Base-by-base conservation (phyloP, 1,284 basidiomycete species). In the Butyriboletus appendiculatus region DNA sequence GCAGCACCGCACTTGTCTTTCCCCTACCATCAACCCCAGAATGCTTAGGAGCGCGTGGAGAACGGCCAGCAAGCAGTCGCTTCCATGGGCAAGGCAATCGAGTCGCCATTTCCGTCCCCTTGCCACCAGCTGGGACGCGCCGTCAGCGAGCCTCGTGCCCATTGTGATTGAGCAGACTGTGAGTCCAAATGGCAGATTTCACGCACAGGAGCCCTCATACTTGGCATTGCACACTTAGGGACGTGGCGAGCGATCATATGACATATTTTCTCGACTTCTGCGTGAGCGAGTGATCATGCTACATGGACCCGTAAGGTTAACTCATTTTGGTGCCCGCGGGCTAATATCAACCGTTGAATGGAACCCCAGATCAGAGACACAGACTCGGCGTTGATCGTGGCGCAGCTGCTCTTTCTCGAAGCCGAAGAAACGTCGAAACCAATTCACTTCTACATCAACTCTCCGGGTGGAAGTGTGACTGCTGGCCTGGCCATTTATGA, bases 401-500 rank as follows among this genome's bases (percentile, higher is more conserved):
- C 94, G 0, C 94, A 96, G 67, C 76, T 97, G 3, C 84, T 97
- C 38, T 97, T 96, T 71, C 81, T 97, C 48, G 95, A 97, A 75
- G 94, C 95, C 1, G 94, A 96, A 72, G 92, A 96, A 61, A 85
- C 92, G 0, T 85, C 86, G 15, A 92, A 93, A 66, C 95, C 94
- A 3, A 96, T 97, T 54, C 92, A 95, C 65, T 75, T 97, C 20
- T 96, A 96, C 73, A 95, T 96, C 65, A 97, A 96, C 73, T 94
- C 92, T 7, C 94, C 95, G 0, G 94, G 94, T 5, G 95, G 95
- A 34, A 92, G 90, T 64, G 94, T 97, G 39, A 96, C 94, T 0
- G 92, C 94, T 38, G 95, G 94, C 16, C 75, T 97, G 48, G 94
- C 94, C 6, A 96, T 97, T 55, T 97, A 97, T 75, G 95, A 97